Conservation (phyloP, 305 asterid species). For the Ilex paraguariensis region DNA sequence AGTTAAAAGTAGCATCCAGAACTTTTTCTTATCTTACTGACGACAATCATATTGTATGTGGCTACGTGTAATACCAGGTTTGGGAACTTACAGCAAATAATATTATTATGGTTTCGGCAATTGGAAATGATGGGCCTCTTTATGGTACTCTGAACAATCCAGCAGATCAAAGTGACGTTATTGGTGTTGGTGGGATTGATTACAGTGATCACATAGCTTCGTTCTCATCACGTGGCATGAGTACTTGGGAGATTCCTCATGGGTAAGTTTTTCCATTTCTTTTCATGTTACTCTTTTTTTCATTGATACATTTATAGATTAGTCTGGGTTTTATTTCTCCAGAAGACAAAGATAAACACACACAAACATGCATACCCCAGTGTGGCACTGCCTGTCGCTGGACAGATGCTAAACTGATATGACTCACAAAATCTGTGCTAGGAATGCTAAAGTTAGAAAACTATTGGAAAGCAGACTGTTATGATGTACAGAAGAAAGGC, state of each 20-base stretch:
- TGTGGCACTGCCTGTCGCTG: no score
- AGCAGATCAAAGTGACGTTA: slow-evolving; percentile 99
- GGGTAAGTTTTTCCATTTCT: slow-evolving; percentile 52
- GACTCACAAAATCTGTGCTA: no score
- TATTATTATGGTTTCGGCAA: slow-evolving; percentile 95
- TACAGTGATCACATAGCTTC: slow-evolving; percentile 98
- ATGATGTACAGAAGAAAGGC: no score
- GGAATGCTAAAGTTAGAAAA: no score
- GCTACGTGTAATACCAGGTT: slow-evolving; percentile 44
- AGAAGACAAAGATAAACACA: no score
- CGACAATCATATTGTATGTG: slow-evolving; percentile 5
- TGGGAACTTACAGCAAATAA: slow-evolving; percentile 98
- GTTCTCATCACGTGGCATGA: slow-evolving; percentile 99
- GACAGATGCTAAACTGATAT: no score
- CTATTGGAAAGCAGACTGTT: no score
- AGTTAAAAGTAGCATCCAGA: not conserved
- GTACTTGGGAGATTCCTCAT: slow-evolving; percentile 99
- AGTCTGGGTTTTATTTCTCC: no score
- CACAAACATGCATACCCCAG: no score
- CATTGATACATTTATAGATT: no score
- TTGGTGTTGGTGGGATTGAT: slow-evolving; percentile 99
- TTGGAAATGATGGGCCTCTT: slow-evolving; percentile 98
- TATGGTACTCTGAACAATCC: slow-evolving; percentile 99
- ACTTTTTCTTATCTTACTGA: slow-evolving; percentile 9
- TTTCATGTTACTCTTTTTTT: not conserved